Conservation (phyloP, 2,329 filamentous ascomycete genomes). For the Beauveria caledonica region DNA sequence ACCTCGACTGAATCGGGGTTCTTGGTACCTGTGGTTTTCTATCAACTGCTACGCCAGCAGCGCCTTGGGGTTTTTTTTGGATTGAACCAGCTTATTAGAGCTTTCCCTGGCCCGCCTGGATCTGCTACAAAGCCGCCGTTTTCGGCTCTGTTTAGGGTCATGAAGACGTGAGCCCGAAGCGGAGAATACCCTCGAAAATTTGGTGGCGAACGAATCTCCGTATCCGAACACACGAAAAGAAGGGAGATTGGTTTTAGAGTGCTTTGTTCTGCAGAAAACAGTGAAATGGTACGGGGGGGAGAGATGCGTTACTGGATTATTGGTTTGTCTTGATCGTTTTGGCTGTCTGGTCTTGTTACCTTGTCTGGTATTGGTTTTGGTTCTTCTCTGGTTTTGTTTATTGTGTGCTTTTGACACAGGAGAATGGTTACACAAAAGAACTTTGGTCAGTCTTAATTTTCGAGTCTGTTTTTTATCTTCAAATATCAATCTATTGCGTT, state of each 20-base stretch:
- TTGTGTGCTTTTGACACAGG: constrained; percentile 2
- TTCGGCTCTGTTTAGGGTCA: neutral
- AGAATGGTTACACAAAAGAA: constrained; percentile 13
- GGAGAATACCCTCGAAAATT: neutral
- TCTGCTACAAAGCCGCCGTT: neutral
- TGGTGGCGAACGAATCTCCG: neutral
- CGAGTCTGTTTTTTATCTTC: neutral
- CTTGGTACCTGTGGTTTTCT: no score
- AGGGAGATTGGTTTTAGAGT: neutral
- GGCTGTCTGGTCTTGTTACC: neutral
- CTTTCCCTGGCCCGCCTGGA: neutral
- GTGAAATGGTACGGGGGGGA: neutral
- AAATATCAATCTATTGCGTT: neutral
- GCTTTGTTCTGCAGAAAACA: neutral
- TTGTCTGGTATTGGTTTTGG: neutral
- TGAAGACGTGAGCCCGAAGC: neutral
- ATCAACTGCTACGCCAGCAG: neutral
- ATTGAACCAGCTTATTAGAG: neutral
- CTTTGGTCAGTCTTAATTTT: neutral
- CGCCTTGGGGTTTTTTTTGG: neutral
- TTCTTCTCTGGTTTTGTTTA: neutral
- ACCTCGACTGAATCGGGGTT: neutral
- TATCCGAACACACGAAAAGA: neutral
- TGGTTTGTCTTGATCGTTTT: neutral
- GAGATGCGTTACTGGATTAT: neutral